Percentiles rank a stretch among this genome's conserved stretches.
Conservation (phyloP, 2,329 filamentous ascomycete species). For the Lasiodiplodia citricola region DNA sequence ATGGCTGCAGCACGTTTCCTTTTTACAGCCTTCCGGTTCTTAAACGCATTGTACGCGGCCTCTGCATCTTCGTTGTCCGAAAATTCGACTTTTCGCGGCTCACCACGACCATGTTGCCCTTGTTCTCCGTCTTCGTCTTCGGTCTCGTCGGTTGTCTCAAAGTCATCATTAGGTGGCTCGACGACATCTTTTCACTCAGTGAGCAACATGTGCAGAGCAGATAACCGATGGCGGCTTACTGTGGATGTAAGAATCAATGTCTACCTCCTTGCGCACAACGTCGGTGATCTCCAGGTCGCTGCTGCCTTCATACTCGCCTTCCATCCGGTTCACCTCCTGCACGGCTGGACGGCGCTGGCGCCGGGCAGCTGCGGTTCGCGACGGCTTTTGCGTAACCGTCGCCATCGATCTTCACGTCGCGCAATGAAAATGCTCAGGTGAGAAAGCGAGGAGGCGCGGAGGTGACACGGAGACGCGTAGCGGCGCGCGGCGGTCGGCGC, state of each 20-base stretch:
- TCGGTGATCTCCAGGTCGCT: slow-evolving; percentile 51
- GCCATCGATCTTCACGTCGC: slow-evolving; percentile 13
- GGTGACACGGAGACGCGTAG: slow-evolving; percentile 2
- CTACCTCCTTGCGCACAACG: slow-evolving; percentile 37
- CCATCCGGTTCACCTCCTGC: slow-evolving; percentile 25
- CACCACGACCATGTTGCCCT: not conserved
- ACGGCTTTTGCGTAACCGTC: slow-evolving; percentile 2
- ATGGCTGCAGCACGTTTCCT: slow-evolving; percentile 54
- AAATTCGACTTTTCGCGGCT: slow-evolving; percentile 27
- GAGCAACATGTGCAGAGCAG: not conserved
- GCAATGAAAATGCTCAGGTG: not conserved
- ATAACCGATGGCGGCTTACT: slow-evolving; percentile 27
- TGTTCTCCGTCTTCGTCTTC: not conserved
- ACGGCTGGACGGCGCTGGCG: not conserved
- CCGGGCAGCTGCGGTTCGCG: not conserved
- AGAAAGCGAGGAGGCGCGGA: not conserved
- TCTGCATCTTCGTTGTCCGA: slow-evolving; percentile 61
- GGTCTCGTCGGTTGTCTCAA: not conserved
- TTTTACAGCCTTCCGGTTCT: slow-evolving; percentile 62
- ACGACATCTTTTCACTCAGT: not conserved
- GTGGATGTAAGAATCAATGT: slow-evolving; percentile 41
- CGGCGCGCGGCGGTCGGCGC: not conserved
- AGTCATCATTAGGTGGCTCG: not conserved
- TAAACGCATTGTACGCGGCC: slow-evolving; percentile 67
- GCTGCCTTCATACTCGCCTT: slow-evolving; percentile 28